phyloP scores from a whole-genome alignment of 768 basidiomycete species.

The Psilocybe subaeruginosa region DNA sequence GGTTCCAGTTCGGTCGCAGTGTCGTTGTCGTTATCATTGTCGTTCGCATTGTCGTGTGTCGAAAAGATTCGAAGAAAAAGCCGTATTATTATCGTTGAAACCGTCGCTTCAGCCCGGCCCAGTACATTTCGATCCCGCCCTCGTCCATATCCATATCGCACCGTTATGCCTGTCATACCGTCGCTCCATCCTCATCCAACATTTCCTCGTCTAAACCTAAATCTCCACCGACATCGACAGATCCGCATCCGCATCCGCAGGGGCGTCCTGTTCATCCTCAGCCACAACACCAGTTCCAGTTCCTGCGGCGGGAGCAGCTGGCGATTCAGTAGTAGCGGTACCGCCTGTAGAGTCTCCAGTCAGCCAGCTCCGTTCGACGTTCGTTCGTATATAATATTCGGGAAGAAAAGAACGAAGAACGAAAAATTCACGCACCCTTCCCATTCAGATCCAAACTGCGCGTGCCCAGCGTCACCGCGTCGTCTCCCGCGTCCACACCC shows the following conservation, averaged over 20 bases:
- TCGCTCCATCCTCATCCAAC: too few relatives aligned
- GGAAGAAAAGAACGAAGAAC: background rate
- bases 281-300: background rate
- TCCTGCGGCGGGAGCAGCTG: background rate
- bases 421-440: slow-evolving; percentile 15
- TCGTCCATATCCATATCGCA: background rate
- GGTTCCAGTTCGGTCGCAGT: too few relatives aligned
- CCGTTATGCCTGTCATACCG: too few relatives aligned
- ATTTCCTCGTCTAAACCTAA: background rate
- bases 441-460: slow-evolving; percentile 40
- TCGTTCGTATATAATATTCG: slow-evolving; percentile 2
- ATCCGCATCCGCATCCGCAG: slow-evolving; percentile 38
- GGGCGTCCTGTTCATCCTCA: slow-evolving; percentile 25
- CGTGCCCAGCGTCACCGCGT: slow-evolving; percentile 27
- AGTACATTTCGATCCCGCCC: too few relatives aligned
- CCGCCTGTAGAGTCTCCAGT: too few relatives aligned
- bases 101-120: too few relatives aligned
- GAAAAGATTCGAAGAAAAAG: background rate
- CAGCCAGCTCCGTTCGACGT: background rate
- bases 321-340: background rate
- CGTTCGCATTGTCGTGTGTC: too few relatives aligned
- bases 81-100: too few relatives aligned
- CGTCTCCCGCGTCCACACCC: background rate
- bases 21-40: too few relatives aligned
- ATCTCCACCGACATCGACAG: slow-evolving; percentile 38